These are phyloP conservation scores for Theobroma cacao DNA, from an alignment of 345 rosid species.

Conservation along the genomic window DNA sequence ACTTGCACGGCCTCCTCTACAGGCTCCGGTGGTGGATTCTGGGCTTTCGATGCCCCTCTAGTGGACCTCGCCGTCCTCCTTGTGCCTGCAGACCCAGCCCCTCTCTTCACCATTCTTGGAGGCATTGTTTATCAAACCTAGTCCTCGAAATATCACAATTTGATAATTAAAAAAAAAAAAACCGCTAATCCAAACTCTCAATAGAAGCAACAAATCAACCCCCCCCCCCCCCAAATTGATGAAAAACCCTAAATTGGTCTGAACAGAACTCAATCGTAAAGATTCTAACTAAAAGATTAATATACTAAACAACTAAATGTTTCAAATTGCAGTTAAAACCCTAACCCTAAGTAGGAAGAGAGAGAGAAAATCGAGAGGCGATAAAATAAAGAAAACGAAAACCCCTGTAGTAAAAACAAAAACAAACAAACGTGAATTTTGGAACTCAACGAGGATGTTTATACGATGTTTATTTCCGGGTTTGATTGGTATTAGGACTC, in stretches of 20 bases:
- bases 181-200: constrained; percentile 12
- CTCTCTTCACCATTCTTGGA: neutral
- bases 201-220: neutral
- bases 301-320: neutral
- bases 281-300: neutral
- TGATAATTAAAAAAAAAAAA: neutral
- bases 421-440: neutral
- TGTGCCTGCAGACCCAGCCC: constrained; percentile 32
- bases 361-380: neutral
- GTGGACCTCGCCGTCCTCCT: constrained; percentile 53
- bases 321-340: neutral
- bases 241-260: neutral
- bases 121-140: neutral
- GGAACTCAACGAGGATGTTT: neutral
- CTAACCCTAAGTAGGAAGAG: constrained; percentile 1
- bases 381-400: neutral
- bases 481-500: neutral
- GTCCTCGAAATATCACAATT: neutral
- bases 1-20: constrained; percentile 33
- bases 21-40: constrained; percentile 34
- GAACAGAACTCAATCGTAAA: neutral
- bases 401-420: neutral
- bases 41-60: constrained; percentile 47
- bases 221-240: neutral
- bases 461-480: neutral